Conservation (phyloP, 2,329 filamentous ascomycete genomes). For the Penicillium paneum region DNA sequence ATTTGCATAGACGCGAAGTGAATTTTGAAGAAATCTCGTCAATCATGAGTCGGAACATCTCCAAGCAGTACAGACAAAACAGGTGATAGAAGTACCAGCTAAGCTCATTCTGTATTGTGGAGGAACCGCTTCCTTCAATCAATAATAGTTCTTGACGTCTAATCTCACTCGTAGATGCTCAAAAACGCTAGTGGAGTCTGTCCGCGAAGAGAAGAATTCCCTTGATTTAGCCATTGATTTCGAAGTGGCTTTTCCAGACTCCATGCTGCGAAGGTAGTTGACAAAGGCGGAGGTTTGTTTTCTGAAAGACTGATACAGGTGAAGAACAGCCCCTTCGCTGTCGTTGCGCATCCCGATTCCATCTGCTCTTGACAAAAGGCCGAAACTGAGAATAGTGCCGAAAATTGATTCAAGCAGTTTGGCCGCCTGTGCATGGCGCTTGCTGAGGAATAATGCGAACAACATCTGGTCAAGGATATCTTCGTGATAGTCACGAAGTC, state of each 20-base stretch:
- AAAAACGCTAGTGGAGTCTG: slow-evolving; percentile 57
- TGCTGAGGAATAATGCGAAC: slow-evolving; percentile 68
- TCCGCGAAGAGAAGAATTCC: slow-evolving; percentile 28
- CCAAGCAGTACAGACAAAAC: background rate
- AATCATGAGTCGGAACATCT: slow-evolving; percentile 8
- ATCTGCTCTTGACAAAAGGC: slow-evolving; percentile 40
- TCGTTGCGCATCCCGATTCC: slow-evolving; percentile 41
- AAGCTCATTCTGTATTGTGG: background rate
- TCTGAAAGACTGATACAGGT: slow-evolving; percentile 63
- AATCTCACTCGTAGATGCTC: slow-evolving; percentile 66
- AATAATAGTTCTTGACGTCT: slow-evolving; percentile 69
- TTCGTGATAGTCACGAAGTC: slow-evolving; percentile 68
- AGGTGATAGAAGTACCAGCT: background rate
- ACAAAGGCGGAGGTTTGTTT: slow-evolving; percentile 74
- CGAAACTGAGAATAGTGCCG: slow-evolving; percentile 66
- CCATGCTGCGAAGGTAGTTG: slow-evolving; percentile 63
- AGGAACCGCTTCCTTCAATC: slow-evolving; percentile 1
- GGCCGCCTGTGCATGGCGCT: slow-evolving; percentile 70
- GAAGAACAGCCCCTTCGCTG: slow-evolving; percentile 40
- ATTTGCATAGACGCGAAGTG: background rate
- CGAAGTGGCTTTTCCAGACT: slow-evolving; percentile 60
- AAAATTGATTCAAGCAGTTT: slow-evolving; percentile 76
- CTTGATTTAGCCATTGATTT: slow-evolving; percentile 27
- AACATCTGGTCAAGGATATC: slow-evolving; percentile 71
- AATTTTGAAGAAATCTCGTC: background rate